Evolutionary conservation across 1,284 basidiomycete genomes (phyloP).

Genomic region (Xerocomus cyaneibrunnescens): DNA sequence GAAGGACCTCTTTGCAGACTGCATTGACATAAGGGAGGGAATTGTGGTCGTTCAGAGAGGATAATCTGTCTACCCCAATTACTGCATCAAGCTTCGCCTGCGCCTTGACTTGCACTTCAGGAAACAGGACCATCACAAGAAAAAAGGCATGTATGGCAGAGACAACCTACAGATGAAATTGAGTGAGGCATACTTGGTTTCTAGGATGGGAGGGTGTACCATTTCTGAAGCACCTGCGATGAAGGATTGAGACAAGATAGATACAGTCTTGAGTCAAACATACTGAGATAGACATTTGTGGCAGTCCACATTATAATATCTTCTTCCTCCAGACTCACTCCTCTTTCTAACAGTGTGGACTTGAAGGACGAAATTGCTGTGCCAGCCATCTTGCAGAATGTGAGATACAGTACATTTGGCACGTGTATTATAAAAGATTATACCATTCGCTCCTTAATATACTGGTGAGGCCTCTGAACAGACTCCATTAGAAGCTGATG

Average conservation of each 20-base stretch:
- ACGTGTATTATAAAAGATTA: neutral
- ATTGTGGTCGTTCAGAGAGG: constrained; percentile 18
- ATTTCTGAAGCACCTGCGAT: constrained; percentile 27
- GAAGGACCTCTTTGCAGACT: constrained; percentile 26
- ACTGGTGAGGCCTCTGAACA: constrained; percentile 38
- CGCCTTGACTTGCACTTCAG: constrained; percentile 25
- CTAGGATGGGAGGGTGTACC: neutral
- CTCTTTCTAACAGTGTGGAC: constrained; percentile 23
- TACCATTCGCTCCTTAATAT: constrained; percentile 44
- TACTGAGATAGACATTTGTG: constrained; percentile 13
- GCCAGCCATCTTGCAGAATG: constrained; percentile 37
- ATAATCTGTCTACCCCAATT: constrained; percentile 21
- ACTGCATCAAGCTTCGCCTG: constrained; percentile 28
- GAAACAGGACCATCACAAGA: constrained; percentile 28
- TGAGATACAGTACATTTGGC: neutral
- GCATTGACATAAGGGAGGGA: constrained; percentile 28
- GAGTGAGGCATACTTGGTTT: constrained; percentile 4
- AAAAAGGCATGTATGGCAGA: constrained; percentile 38
- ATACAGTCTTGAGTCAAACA: neutral
- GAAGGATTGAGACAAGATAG: neutral
- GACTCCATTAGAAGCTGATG: constrained; percentile 32
- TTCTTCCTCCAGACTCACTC: constrained; percentile 23
- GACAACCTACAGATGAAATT: constrained; percentile 30
- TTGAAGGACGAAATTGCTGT: constrained; percentile 40
- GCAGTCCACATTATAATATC: constrained; percentile 26